phyloP scores from a whole-genome alignment of 2,329 filamentous ascomycete genomes.

The Alternaria panax region DNA sequence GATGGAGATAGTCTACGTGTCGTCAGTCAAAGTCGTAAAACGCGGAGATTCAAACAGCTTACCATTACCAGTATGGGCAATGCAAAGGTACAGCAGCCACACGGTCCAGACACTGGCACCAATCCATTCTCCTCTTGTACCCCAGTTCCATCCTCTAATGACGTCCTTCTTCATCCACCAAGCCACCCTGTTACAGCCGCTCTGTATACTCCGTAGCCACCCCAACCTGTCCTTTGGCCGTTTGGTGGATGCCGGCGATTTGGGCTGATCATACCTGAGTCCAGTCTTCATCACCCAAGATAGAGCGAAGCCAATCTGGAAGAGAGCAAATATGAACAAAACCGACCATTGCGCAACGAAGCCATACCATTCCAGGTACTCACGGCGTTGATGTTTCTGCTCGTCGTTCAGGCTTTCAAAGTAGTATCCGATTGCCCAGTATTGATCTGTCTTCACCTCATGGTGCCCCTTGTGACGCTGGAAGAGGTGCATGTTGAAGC shows the following conservation, averaged over 20 bases:
- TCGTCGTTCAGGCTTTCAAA: slow-evolving; percentile 60
- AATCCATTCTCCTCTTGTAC: slow-evolving; percentile 61
- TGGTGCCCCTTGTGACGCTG: slow-evolving; percentile 34
- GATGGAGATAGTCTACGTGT: slow-evolving; percentile 65
- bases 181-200: slow-evolving; percentile 34
- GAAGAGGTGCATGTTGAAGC: slow-evolving; percentile 24
- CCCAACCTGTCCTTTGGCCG: slow-evolving; percentile 28
- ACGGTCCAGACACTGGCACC: slow-evolving; percentile 57
- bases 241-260: slow-evolving; percentile 53
- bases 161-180: slow-evolving; percentile 59
- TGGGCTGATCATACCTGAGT: slow-evolving; percentile 46
- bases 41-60: slow-evolving; percentile 29
- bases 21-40: neutral
- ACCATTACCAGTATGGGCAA: slow-evolving; percentile 63
- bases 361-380: slow-evolving; percentile 63
- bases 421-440: slow-evolving; percentile 56
- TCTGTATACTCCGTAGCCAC: slow-evolving; percentile 35
- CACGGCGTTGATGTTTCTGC: slow-evolving; percentile 60
- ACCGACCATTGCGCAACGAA: slow-evolving; percentile 64
- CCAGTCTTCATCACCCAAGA: slow-evolving; percentile 41
- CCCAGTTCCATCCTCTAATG: slow-evolving; percentile 55
- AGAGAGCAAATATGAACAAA: slow-evolving; percentile 54
- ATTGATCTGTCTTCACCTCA: slow-evolving; percentile 34
- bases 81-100: slow-evolving; percentile 61
- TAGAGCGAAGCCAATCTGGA: slow-evolving; percentile 51